These are phyloP conservation scores for Poronia punctata DNA, from an alignment of 495 filamentous ascomycete genomes.

Conservation along the genomic window DNA sequence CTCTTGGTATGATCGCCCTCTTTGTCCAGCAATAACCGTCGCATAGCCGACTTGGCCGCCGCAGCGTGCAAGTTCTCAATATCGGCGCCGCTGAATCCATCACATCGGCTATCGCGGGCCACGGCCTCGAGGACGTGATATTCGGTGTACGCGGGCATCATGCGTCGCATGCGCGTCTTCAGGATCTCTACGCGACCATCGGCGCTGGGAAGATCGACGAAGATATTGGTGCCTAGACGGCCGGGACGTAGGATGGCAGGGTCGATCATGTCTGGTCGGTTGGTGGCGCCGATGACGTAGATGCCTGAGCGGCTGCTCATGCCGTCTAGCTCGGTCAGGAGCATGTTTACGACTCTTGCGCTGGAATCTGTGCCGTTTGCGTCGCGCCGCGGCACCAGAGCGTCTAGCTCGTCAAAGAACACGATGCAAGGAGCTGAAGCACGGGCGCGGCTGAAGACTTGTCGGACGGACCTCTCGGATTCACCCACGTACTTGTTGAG, in stretches of 20 bases:
- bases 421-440: conserved; percentile 86
- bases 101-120: conserved; percentile 59
- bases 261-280: conserved; percentile 93
- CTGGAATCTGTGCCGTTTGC: conserved; percentile 75
- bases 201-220: conserved; percentile 77
- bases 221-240: conserved; percentile 79
- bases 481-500: conserved; percentile 96
- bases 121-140: conserved; percentile 47
- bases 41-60: conserved; percentile 61
- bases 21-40: conserved; percentile 46
- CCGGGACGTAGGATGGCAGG: conserved; percentile 91
- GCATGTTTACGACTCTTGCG: conserved; percentile 86
- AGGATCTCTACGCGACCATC: conserved; percentile 82
- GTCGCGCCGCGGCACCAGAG: conserved; percentile 78
- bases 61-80: conserved; percentile 68
- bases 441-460: conserved; percentile 84
- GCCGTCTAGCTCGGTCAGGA: conserved; percentile 94
- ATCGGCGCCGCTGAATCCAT: conserved; percentile 89
- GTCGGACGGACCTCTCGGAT: conserved; percentile 84
- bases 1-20: conserved; percentile 14
- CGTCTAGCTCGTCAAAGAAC: conserved; percentile 97
- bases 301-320: conserved; percentile 75
- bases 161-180: conserved; percentile 47
- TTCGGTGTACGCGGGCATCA: conserved; percentile 29
- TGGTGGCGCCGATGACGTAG: conserved; percentile 92